Percentiles rank a stretch among this genome's conserved stretches.
Conservation (phyloP, 192 early-diverging fungal species). For the Linnemannia hyalina region DNA sequence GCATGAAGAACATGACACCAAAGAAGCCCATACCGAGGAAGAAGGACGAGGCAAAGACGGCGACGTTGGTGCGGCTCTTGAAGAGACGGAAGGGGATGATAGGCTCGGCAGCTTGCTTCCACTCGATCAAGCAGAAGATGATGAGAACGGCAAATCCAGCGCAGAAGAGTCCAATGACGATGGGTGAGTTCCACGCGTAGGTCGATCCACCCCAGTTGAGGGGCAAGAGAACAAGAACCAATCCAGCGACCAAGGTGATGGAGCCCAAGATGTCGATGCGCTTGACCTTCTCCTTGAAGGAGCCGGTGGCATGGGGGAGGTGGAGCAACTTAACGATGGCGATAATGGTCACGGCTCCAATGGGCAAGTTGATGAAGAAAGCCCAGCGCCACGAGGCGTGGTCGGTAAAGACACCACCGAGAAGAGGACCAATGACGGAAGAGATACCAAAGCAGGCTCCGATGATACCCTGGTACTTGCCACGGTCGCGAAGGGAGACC, state of each 20-base stretch:
- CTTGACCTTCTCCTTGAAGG: slow-evolving; percentile 65
- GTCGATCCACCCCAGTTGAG: slow-evolving; percentile 79
- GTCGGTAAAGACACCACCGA: slow-evolving; percentile 65
- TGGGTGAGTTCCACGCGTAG: slow-evolving; percentile 75
- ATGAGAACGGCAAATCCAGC: slow-evolving; percentile 61
- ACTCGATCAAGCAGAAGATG: slow-evolving; percentile 74
- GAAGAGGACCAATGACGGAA: slow-evolving; percentile 63
- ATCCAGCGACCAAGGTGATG: slow-evolving; percentile 61
- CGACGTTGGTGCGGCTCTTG: slow-evolving; percentile 57
- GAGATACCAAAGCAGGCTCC: slow-evolving; percentile 67
- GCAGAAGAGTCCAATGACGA: slow-evolving; percentile 67
- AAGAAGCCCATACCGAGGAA: slow-evolving; percentile 62
- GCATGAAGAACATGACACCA: slow-evolving; percentile 75
- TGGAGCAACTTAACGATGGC: slow-evolving; percentile 65
- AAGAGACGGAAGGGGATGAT: slow-evolving; percentile 78
- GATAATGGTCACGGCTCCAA: slow-evolving; percentile 64
- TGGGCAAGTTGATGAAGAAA: slow-evolving; percentile 72
- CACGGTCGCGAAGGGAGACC: slow-evolving; percentile 71
- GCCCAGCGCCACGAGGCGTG: slow-evolving; percentile 69
- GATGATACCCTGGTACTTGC: slow-evolving; percentile 76
- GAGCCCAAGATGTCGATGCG: slow-evolving; percentile 77
- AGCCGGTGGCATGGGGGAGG: slow-evolving; percentile 65
- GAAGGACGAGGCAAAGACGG: slow-evolving; percentile 59
- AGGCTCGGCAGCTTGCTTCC: slow-evolving; percentile 73
- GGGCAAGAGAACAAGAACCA: slow-evolving; percentile 74